A percentile compares a stretch with the other conserved stretches of the same genome.
These are phyloP conservation scores for Sphaerostilbella broomeana DNA, from an alignment of 2,329 filamentous ascomycete species.

Conservation along the genomic window DNA sequence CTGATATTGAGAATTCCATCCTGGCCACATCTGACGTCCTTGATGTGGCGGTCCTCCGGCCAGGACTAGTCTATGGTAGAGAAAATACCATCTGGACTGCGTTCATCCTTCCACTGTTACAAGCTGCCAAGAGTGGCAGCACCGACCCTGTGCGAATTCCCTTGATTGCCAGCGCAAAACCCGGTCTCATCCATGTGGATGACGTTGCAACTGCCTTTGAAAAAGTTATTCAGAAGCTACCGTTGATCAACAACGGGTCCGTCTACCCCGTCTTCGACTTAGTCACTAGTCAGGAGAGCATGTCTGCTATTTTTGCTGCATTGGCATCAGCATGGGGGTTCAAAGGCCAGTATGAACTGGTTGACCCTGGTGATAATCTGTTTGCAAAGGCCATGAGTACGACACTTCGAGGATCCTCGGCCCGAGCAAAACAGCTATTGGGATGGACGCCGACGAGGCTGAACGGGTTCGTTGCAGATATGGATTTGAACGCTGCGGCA, in stretches of 20 bases:
- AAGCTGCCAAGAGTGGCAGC: constrained; percentile 8
- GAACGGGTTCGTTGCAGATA: constrained; percentile 9
- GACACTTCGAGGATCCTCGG: constrained; percentile 12
- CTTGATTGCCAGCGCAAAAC: constrained; percentile 3
- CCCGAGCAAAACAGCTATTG: constrained; percentile 12
- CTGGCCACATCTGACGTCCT: constrained; percentile 10
- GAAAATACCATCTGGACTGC: constrained; percentile 14
- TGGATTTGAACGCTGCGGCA: constrained; percentile 12
- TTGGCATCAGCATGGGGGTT: constrained; percentile 8
- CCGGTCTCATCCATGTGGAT: constrained; percentile 8
- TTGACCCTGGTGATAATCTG: constrained; percentile 9
- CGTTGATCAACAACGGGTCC: constrained; percentile 10
- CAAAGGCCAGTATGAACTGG: constrained; percentile 8
- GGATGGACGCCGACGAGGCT: constrained; percentile 12
- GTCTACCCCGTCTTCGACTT: constrained; percentile 14
- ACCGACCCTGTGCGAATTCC: constrained; percentile 3
- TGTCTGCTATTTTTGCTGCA: constrained; percentile 11
- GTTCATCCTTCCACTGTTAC: constrained; percentile 13
- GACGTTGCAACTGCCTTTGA: constrained; percentile 12
- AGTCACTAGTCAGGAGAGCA: constrained; percentile 13
- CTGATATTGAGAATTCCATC: constrained; percentile 11
- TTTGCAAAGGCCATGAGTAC: constrained; percentile 15
- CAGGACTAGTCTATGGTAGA: constrained; percentile 12
- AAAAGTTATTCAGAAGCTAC: constrained; percentile 12
- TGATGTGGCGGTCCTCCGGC: constrained; percentile 12